Conservation (phyloP, 345 rosid genomes). For the Sisymbrium altissimum region DNA sequence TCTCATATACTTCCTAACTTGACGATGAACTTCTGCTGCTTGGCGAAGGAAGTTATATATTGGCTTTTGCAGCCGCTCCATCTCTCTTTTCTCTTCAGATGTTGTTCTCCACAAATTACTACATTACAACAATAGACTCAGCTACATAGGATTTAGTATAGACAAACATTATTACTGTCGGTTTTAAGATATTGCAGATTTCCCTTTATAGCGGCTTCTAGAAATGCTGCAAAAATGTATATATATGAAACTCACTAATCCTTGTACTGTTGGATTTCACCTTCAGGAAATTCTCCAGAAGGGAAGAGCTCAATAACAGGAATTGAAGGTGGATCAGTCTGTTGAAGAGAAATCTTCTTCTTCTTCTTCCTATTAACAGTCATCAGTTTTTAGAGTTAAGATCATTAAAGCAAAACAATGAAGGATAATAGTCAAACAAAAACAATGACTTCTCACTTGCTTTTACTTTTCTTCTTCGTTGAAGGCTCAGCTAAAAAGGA, state of each 20-base stretch:
- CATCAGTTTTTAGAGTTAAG: not conserved
- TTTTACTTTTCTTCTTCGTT: conserved; percentile 87
- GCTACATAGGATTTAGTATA: not conserved
- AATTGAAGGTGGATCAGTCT: conserved; percentile 83
- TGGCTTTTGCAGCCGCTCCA: conserved; percentile 81
- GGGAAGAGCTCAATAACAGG: conserved; percentile 77
- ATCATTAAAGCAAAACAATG: not conserved
- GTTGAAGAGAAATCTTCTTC: conserved; percentile 70
- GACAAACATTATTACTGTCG: not conserved
- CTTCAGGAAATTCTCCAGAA: conserved; percentile 82
- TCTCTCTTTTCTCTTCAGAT: conserved; percentile 92
- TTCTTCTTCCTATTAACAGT: conserved; percentile 38
- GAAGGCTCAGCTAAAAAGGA: conserved; percentile 44
- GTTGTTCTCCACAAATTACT: conserved; percentile 94
- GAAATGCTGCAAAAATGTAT: not conserved
- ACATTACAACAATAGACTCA: conserved; percentile 16
- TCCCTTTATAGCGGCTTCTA: too few relatives aligned
- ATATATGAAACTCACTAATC: conserved; percentile 59
- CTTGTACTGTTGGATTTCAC: conserved; percentile 88
- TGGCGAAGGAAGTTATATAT: conserved; percentile 82
- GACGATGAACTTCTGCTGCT: conserved; percentile 98
- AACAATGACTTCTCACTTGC: conserved; percentile 55
- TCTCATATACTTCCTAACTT: conserved; percentile 80
- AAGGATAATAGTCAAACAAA: not conserved
- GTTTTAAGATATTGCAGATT: not conserved